Evolutionary conservation across 140 eudicot species (phyloP), one percentile per base, ranked within the genome.

Genomic region (Erigeron philadelphicus): DNA sequence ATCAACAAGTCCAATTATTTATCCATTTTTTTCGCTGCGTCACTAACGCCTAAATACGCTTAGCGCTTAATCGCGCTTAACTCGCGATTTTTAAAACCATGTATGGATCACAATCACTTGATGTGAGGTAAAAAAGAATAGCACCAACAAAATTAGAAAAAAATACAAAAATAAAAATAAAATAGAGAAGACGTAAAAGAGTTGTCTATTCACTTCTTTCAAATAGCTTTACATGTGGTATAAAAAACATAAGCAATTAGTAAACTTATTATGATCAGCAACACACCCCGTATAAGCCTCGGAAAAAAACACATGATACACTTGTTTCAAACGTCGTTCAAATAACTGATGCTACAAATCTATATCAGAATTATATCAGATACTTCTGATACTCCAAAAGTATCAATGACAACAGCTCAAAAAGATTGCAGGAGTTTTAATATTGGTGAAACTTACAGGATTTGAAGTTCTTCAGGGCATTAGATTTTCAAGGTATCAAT

Each of bases 401-500:
- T 18, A 49, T 31, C 5, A 6, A 52, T 4, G 35, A 12, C 4
- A n/a, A 50, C 73, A 65, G 21, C 25, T 10, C 16, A 21, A 41
- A 17, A 35, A 45, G 52, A 65, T 44, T n/a, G 40, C 44, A 54
- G 56, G 18, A 45, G 67, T 57, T 58, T 45, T 44, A 47, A 44
- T 5, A 18, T 18, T 9, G 19, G 69, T 8, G 55, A 74, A 75
- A 60, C 80, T 67, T 68, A 75, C 69, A 46, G 35, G 44, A 46
- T 31, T 45, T 66, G 46, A 66, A 55, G 67, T 55, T 45, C 63
- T 43, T 25, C 8, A 9, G 3, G 5, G 11, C 45, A 9, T 64
- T 42, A 75, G 46, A 75, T 49, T 43, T 80, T 80, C 75, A 80
- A 75, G 55, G 84, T 70, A 71, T 80, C 81, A 46, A 80, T 59